Evolutionary conservation across 768 basidiomycete genomes (phyloP), one percentile per base, ranked within the genome.

Genomic region (Auricularia cornea): DNA sequence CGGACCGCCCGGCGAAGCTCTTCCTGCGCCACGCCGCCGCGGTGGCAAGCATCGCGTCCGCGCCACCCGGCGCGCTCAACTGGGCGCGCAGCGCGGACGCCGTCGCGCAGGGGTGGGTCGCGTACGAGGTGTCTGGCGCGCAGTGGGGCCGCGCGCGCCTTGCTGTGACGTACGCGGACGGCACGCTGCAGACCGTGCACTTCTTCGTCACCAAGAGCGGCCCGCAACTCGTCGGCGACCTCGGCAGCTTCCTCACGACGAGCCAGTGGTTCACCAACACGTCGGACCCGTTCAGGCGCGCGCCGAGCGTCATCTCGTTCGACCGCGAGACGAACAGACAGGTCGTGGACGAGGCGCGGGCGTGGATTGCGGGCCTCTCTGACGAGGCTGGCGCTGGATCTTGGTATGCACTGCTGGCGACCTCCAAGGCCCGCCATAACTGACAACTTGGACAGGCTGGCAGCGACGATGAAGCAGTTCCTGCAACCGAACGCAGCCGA

Each of bases 361-460:
- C 82, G 16, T 84, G 83, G 83, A 84, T 84, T 60, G 79, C 82
- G n/a, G 83, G 83, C 0, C 67, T 84, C 64, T 83, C 81, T 59
- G 83, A 84, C 66, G 83, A 84, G 69, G 83, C 80, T n/a, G 83
- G 83, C 31, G 83, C 83, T 0, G 83, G 82, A 12, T 83, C 82
- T 28, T 84, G 81, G 82, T 57, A 26, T 10, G 54, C 29, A 18
- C 26, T 11, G 1, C 54, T n/a, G 10, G 44, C 44, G 44, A 18
- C 6, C 20, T 18, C n/a, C n/a, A n/a, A n/a, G 20, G 23, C 6
- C 6, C 54, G 6, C 8, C 10, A 26, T 57, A 20, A 32, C 28
- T 29, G 23, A 57, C 11, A 57, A 2, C 29, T 26, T 8, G 18
- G 44, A 11, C 54, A 84, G 82, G 81, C 67, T 84, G 16, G 81